These are phyloP conservation scores for Linanthus parryae DNA, from an alignment of 148 eudicot genomes.

Conservation along the genomic window DNA sequence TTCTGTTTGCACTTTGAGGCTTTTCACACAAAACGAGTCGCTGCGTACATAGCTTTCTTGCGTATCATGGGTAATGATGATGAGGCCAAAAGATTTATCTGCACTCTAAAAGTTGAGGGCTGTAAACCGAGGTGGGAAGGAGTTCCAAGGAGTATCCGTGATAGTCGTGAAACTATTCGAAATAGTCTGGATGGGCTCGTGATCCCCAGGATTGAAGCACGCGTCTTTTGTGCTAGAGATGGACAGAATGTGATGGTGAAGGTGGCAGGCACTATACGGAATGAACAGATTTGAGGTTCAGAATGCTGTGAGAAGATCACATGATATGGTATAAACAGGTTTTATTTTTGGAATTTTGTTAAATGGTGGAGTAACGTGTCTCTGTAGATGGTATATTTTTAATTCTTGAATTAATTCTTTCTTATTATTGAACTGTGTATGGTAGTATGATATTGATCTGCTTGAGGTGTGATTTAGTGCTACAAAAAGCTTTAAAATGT, in stretches of 20 bases:
- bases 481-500: no score
- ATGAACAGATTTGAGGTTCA: slow-evolving; percentile 17
- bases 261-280: slow-evolving; percentile 45
- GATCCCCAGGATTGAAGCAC: slow-evolving; percentile 33
- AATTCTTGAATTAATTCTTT: no score
- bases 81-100: slow-evolving; percentile 35
- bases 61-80: slow-evolving; percentile 48
- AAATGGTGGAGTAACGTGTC: no score
- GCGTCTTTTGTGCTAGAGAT: slow-evolving; percentile 35
- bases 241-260: slow-evolving; percentile 39
- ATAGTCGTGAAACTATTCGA: slow-evolving; percentile 29
- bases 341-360: no score
- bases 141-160: slow-evolving; percentile 46
- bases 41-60: slow-evolving; percentile 42
- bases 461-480: no score
- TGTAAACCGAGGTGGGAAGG: slow-evolving; percentile 46
- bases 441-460: no score
- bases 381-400: no score
- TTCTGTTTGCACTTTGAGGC: slow-evolving; percentile 51
- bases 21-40: slow-evolving; percentile 26
- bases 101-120: slow-evolving; percentile 36
- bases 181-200: slow-evolving; percentile 44
- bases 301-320: neutral
- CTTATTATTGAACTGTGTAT: no score
- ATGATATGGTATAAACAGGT: no score